These are phyloP conservation scores for Scheffersomyces lignosus DNA, from an alignment of 805 yeast genomes.

Conservation along the genomic window DNA sequence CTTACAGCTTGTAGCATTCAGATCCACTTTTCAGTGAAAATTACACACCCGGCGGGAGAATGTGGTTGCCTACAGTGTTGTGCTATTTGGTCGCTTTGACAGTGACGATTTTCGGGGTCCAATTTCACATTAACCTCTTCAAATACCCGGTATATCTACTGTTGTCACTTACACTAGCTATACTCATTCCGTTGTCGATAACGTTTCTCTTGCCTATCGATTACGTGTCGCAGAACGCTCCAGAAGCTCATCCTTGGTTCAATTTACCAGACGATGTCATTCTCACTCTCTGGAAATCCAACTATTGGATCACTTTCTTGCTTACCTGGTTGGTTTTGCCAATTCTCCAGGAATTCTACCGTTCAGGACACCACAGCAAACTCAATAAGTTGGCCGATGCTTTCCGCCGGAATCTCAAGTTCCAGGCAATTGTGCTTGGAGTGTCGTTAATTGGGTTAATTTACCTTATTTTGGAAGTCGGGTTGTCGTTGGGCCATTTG, in stretches of 20 bases:
- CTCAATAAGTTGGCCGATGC: conserved; percentile 55
- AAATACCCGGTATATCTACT: conserved; percentile 42
- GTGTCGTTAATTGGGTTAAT: conserved; percentile 55
- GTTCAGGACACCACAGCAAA: conserved; percentile 63
- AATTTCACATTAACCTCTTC: conserved; percentile 34
- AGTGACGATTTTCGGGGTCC: conserved; percentile 32
- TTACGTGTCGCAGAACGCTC: conserved; percentile 54
- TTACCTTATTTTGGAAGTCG: conserved; percentile 57
- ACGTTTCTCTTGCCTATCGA: conserved; percentile 75
- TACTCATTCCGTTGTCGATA: conserved; percentile 74
- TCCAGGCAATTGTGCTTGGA: conserved; percentile 57
- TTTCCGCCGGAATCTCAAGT: conserved; percentile 53
- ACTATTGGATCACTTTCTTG: conserved; percentile 80
- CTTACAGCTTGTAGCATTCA: too few relatives aligned
- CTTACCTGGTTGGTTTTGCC: conserved; percentile 80
- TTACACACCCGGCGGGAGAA: too few relatives aligned
- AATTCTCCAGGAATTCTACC: conserved; percentile 67
- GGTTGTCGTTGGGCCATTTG: conserved; percentile 54
- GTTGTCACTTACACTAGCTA: conserved; percentile 54
- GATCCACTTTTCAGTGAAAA: too few relatives aligned
- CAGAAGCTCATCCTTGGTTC: conserved; percentile 37
- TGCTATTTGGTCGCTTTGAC: conserved; percentile 29
- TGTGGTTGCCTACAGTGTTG: conserved; percentile 28
- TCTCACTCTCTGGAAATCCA: conserved; percentile 65
- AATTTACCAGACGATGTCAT: conserved; percentile 47